Conservation (phyloP, 2,329 filamentous ascomycete genomes). For the Beauveria caledonica region DNA sequence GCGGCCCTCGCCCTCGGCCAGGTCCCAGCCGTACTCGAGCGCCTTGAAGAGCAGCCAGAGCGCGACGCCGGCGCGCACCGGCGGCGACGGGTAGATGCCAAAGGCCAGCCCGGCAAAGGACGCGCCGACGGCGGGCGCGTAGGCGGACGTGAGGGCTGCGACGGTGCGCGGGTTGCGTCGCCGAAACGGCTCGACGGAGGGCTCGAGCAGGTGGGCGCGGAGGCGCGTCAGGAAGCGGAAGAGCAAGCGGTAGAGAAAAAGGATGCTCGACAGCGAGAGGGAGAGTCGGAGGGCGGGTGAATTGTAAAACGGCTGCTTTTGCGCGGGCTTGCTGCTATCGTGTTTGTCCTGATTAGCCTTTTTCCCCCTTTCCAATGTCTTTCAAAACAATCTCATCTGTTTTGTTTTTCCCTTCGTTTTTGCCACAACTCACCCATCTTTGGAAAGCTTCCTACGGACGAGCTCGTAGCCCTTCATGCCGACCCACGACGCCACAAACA, state of each 20-base stretch:
- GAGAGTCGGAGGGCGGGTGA: constrained; percentile 70
- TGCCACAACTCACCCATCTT: constrained; percentile 33
- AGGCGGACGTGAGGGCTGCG: constrained; percentile 66
- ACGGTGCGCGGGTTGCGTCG: constrained; percentile 72
- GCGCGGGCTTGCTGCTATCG: constrained; percentile 17
- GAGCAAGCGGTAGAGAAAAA: constrained; percentile 81
- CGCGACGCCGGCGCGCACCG: constrained; percentile 67
- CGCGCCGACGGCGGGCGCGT: constrained; percentile 84
- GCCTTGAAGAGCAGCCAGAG: constrained; percentile 77
- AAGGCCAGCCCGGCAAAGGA: constrained; percentile 78
- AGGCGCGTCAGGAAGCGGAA: constrained; percentile 83
- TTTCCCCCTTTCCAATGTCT: too few species aligned
- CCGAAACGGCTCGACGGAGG: constrained; percentile 74
- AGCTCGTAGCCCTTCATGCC: constrained; percentile 56
- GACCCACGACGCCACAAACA: constrained; percentile 57
- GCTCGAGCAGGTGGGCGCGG: constrained; percentile 67
- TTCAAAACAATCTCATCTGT: too few species aligned
- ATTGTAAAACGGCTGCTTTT: constrained; percentile 49
- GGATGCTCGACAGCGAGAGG: constrained; percentile 72
- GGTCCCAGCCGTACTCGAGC: constrained; percentile 80
- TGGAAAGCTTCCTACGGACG: constrained; percentile 39
- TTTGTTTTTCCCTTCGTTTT: background rate
- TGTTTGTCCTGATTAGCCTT: constrained; percentile 8
- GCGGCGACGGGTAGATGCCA: constrained; percentile 59
- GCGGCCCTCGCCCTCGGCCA: constrained; percentile 64